These are phyloP conservation scores for Globisporangium paroecandrum DNA, from an alignment of 352 stramenopile species.

Conservation along the genomic window DNA sequence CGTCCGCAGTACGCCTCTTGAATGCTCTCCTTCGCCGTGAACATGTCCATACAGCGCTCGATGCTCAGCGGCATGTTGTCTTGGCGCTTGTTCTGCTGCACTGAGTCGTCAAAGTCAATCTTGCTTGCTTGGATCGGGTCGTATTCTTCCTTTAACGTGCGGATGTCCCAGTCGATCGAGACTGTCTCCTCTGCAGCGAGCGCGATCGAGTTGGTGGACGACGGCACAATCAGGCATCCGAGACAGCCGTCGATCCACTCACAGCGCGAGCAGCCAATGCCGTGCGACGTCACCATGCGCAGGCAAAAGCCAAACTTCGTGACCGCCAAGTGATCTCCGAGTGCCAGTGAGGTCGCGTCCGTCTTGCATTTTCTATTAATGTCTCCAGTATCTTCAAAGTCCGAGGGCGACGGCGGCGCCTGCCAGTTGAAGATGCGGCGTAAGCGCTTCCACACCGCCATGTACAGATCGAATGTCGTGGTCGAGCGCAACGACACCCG, in stretches of 20 bases:
- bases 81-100: slow-evolving; percentile 58
- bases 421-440: slow-evolving; percentile 86
- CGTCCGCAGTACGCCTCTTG: slow-evolving; percentile 77
- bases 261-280: slow-evolving; percentile 83
- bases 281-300: slow-evolving; percentile 74
- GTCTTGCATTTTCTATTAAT: slow-evolving; percentile 20
- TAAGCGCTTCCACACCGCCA: slow-evolving; percentile 73
- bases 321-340: slow-evolving; percentile 55
- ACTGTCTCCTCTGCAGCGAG: slow-evolving; percentile 79
- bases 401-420: slow-evolving; percentile 30
- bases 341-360: slow-evolving; percentile 52
- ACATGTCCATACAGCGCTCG: slow-evolving; percentile 82
- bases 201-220: slow-evolving; percentile 31
- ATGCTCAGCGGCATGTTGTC: slow-evolving; percentile 83
- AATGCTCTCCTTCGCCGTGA: slow-evolving; percentile 79
- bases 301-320: slow-evolving; percentile 86
- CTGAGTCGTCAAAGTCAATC: slow-evolving; percentile 61
- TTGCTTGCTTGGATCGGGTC: slow-evolving; percentile 83
- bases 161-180: slow-evolving; percentile 89
- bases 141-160: slow-evolving; percentile 83
- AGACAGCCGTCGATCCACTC: slow-evolving; percentile 86
- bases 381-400: slow-evolving; percentile 20
- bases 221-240: slow-evolving; percentile 76
- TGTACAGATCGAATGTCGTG: slow-evolving; percentile 72
- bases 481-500: slow-evolving; percentile 61